These are phyloP conservation scores for Oryza glaberrima DNA, from an alignment of 176 grass and related monocot species.

Conservation along the genomic window DNA sequence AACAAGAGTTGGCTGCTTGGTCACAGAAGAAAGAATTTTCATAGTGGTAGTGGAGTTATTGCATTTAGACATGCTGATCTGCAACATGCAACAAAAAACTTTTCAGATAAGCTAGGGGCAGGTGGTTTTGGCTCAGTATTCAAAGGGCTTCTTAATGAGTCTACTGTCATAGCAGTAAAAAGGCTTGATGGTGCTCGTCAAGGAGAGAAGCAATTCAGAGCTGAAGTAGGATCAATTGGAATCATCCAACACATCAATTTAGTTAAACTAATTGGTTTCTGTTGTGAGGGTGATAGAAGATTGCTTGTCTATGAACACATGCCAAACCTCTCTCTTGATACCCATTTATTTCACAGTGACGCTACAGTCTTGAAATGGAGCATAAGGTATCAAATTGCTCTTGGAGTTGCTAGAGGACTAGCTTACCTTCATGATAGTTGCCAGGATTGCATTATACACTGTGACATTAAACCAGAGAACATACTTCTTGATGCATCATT, in stretches of 20 bases:
- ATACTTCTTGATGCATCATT: background rate
- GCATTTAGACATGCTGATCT: background rate
- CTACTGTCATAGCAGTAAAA: conserved; percentile 55
- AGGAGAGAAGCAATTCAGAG: conserved; percentile 50
- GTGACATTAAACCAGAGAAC: conserved; percentile 35
- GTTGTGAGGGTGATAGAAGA: conserved; percentile 11
- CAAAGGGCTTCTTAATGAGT: conserved; percentile 47
- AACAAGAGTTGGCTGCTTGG: too few species aligned
- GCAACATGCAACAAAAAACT: conserved; percentile 38
- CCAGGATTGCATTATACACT: conserved; percentile 40
- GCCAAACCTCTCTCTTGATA: conserved; percentile 30
- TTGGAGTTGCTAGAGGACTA: conserved; percentile 55
- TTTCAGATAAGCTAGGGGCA: conserved; percentile 50
- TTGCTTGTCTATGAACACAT: conserved; percentile 26
- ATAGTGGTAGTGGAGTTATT: background rate
- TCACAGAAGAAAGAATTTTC: background rate
- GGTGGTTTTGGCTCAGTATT: conserved; percentile 64
- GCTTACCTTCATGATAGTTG: conserved; percentile 63
- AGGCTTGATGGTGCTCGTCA: conserved; percentile 46
- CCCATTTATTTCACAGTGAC: background rate
- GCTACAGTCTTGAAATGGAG: conserved; percentile 35
- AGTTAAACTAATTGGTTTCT: conserved; percentile 32
- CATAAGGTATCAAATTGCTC: conserved; percentile 52
- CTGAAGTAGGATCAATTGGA: conserved; percentile 29
- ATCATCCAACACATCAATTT: conserved; percentile 40